Base-by-base conservation (phyloP, 306 rosid species). In the Castanea crenata region DNA sequence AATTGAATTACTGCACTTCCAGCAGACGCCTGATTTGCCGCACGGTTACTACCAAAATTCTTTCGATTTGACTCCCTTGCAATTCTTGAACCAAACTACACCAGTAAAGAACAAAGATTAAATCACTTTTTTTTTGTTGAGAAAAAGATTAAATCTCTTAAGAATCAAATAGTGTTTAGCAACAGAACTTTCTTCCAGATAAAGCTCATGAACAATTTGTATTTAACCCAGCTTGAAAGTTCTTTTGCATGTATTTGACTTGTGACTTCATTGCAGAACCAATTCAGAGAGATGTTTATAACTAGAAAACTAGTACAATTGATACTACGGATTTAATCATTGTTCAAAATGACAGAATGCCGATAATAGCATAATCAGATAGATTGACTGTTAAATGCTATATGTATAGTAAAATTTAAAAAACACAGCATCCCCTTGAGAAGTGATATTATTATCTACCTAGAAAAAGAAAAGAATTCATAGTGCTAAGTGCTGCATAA, bases 31-130 rank as follows among this genome's bases (percentile, higher is more conserved):
- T 92, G 99, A 82, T 95, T 95, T 56, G 99, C 99, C 0, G 99
- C 99, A 14, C 99, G 90, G 82, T 92, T 95, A 78, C 99, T 95
- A 75, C 98, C 97, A 11, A 92, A 95, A 63, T 89, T 92, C 87
- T 90, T 90, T 29, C 96, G 85, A 76, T 95, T 95, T 10, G 99
- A 95, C 73, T 92, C 99, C 88, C 97, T 86, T 0, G 99, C 97
- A 71, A 95, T 92, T 87, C 99, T 95, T 38, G 98, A 90, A 84
- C 99, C 99, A 83, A 95, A 95, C 99, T 95, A 80, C 86, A 84
- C 46, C 77, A 77, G 74, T 58, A 44, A 75, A 57, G 35, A 78
- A 79, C 44, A 81, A 80, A 25, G 73, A 65, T 62, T 64, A 76
- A 51, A 68, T 87, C 49, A 80, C 34, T 61, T 20, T 41, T 8